These are phyloP conservation scores for Suillus variegatus DNA, from an alignment of 768 basidiomycete genomes.

Conservation along the genomic window DNA sequence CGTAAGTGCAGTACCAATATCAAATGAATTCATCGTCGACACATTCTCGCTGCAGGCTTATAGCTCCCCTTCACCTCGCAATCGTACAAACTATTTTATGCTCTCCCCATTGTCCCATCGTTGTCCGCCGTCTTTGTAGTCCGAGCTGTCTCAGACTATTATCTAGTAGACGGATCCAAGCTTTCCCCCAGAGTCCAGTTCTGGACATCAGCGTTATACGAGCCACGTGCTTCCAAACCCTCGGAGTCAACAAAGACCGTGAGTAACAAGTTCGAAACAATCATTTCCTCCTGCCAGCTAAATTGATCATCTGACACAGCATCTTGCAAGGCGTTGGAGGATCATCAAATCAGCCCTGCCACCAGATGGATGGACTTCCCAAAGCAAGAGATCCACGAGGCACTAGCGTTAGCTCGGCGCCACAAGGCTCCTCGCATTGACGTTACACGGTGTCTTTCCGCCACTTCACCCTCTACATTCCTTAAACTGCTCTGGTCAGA, in stretches of 20 bases:
- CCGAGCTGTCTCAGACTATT: constrained; percentile 49
- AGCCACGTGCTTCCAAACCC: constrained; percentile 38
- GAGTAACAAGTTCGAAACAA: constrained; percentile 12
- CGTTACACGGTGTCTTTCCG: constrained; percentile 63
- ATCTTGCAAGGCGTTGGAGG: constrained; percentile 19
- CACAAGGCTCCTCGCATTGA: constrained; percentile 68
- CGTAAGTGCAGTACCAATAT: constrained; percentile 39
- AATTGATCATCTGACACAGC: constrained; percentile 13
- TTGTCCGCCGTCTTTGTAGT: constrained; percentile 67
- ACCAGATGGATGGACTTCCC: constrained; percentile 55
- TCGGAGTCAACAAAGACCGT: constrained; percentile 42
- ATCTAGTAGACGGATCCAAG: constrained; percentile 41
- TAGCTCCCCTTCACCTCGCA: constrained; percentile 53
- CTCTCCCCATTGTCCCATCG: constrained; percentile 62
- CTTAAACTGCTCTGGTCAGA: constrained; percentile 71
- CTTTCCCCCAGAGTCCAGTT: constrained; percentile 27
- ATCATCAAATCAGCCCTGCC: constrained; percentile 24
- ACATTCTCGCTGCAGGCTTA: constrained; percentile 39
- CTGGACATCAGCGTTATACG: constrained; percentile 42
- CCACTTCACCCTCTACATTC: constrained; percentile 60
- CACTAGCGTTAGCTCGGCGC: constrained; percentile 56
- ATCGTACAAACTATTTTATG: constrained; percentile 67
- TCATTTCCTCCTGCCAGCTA: not conserved
- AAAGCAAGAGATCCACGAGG: constrained; percentile 54
- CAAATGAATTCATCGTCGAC: not conserved